These are phyloP conservation scores for Beauveria australis DNA, from an alignment of 2,329 filamentous ascomycete species.

Conservation along the genomic window DNA sequence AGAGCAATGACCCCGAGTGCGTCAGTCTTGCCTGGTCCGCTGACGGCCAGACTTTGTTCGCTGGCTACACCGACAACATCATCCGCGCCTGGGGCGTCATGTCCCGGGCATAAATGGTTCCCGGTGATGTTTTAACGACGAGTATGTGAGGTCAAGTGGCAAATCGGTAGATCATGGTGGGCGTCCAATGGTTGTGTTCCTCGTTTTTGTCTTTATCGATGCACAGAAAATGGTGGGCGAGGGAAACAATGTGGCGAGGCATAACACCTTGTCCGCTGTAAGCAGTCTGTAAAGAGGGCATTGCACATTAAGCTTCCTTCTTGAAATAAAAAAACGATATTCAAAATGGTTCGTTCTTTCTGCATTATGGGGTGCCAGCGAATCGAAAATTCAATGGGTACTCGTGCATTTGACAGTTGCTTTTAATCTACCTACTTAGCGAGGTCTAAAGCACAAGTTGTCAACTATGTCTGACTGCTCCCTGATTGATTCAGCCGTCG, in stretches of 20 bases:
- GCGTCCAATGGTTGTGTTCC: constrained; percentile 39
- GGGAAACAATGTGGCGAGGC: constrained; percentile 27
- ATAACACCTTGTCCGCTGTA: constrained; percentile 30
- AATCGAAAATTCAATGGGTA: neutral
- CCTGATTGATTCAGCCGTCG: neutral
- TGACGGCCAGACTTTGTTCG: constrained; percentile 98
- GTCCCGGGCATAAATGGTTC: constrained; percentile 66
- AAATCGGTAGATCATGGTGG: constrained; percentile 36
- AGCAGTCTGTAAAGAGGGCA: constrained; percentile 29
- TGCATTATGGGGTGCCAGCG: neutral
- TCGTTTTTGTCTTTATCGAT: constrained; percentile 37
- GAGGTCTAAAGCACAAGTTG: neutral
- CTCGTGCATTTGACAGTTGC: neutral
- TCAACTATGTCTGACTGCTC: neutral
- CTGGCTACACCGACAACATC: constrained; percentile 99
- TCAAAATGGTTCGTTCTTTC: constrained; percentile 11
- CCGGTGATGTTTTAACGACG: constrained; percentile 16
- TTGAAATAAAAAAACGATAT: constrained; percentile 27
- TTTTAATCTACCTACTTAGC: neutral
- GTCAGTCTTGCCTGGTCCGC: constrained; percentile 95
- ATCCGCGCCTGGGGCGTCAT: constrained; percentile 97
- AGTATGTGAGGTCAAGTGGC: constrained; percentile 15
- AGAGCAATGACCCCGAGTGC: constrained; percentile 98
- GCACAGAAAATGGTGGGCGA: constrained; percentile 26
- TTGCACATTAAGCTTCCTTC: constrained; percentile 33